Conservation (phyloP, 163 green algal species). For the Prototheca stagnorum region DNA sequence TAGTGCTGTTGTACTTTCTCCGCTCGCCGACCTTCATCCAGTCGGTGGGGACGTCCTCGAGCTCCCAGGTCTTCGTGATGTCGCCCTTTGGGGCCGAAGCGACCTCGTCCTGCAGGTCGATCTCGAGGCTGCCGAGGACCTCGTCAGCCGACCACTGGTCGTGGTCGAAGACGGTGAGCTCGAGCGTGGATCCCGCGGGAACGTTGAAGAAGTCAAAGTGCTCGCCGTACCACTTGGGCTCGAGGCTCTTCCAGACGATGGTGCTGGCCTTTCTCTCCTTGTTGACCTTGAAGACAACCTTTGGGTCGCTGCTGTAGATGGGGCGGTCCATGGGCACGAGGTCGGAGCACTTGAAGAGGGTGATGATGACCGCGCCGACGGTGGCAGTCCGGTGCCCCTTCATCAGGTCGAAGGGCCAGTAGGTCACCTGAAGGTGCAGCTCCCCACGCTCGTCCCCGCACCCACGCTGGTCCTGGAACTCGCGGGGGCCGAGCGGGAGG, state of each 20-base stretch:
- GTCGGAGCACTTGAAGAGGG: background rate
- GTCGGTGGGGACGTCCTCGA: constrained; percentile 13
- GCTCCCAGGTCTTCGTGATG: constrained; percentile 12
- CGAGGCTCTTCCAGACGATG: constrained; percentile 8
- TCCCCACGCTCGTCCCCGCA: constrained; percentile 30
- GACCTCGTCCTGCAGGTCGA: constrained; percentile 21
- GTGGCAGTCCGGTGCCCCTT: constrained; percentile 11
- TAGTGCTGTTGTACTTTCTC: constrained; percentile 2
- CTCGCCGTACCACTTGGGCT: constrained; percentile 18
- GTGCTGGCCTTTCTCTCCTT: constrained; percentile 11
- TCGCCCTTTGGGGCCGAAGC: constrained; percentile 7
- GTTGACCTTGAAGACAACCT: constrained; percentile 21
- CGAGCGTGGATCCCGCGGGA: constrained; percentile 8
- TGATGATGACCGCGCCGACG: constrained; percentile 14
- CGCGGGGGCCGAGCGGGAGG: constrained; percentile 30
- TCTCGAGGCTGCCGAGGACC: constrained; percentile 16
- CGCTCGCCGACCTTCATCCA: constrained; percentile 7
- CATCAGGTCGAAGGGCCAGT: constrained; percentile 32
- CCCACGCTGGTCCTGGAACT: constrained; percentile 30
- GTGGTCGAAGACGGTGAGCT: constrained; percentile 24
- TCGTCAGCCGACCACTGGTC: constrained; percentile 17
- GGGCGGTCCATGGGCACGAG: constrained; percentile 14
- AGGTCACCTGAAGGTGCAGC: constrained; percentile 25
- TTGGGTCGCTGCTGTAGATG: constrained; percentile 22
- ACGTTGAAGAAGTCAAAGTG: constrained; percentile 38